Evolutionary conservation across 2,329 filamentous ascomycete genomes (phyloP).

Genomic region (Ophiostoma triangulosporum): DNA sequence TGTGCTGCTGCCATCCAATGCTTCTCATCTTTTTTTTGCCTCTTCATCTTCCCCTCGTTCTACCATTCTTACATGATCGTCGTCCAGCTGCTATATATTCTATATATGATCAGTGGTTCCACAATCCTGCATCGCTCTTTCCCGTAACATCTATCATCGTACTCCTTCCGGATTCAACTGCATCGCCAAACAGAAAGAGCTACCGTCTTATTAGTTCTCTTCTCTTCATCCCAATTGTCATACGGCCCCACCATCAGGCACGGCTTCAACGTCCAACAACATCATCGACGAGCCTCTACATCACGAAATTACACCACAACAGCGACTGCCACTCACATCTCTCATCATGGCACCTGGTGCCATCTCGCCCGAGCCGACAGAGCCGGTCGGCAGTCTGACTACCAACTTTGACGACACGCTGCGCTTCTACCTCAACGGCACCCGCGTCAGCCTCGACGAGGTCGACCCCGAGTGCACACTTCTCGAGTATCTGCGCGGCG

Average conservation of each 20-base stretch:
- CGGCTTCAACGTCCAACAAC: too few species aligned
- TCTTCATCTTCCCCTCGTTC: not conserved
- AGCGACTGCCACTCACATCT: not conserved
- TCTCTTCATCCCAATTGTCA: too few species aligned
- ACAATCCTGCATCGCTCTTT: not conserved
- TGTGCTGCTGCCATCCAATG: not conserved
- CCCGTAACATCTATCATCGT: not conserved
- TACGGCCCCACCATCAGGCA: too few species aligned
- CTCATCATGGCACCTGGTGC: constrained; percentile 42
- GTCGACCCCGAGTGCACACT: constrained; percentile 86
- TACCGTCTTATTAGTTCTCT: not conserved
- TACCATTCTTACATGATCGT: too few species aligned
- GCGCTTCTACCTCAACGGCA: constrained; percentile 89
- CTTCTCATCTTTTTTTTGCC: not conserved
- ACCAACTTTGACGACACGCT: constrained; percentile 75
- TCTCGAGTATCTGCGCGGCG: constrained; percentile 81
- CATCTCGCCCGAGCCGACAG: constrained; percentile 30
- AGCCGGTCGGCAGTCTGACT: constrained; percentile 42
- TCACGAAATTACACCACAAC: too few species aligned
- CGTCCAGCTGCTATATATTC: too few species aligned
- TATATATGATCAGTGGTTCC: too few species aligned
- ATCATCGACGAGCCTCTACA: not conserved
- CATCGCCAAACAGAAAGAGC: not conserved
- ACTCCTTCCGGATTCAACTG: not conserved
- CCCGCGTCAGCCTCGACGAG: constrained; percentile 70